A percentile compares a stretch with the other conserved stretches of the same genome.
Evolutionary conservation across 176 grass and related monocot species (phyloP).

Genomic region (Oryza rufipogon): DNA sequence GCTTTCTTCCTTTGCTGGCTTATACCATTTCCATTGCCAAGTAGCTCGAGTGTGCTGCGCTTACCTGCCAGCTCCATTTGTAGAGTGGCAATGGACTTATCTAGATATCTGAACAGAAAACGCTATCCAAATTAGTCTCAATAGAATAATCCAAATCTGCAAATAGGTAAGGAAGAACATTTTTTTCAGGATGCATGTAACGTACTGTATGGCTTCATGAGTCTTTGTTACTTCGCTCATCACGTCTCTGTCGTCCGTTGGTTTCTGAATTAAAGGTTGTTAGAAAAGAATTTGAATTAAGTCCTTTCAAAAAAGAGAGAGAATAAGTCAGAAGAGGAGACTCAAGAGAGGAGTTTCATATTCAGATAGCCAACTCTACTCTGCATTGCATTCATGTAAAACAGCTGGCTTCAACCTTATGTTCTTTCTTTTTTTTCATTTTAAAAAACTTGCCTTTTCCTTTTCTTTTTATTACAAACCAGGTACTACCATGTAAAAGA

Average conservation of each 20-base stretch:
- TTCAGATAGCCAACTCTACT: neutral
- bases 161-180: neutral
- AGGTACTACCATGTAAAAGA: slow-evolving; percentile 14
- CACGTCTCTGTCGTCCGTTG: slow-evolving; percentile 58
- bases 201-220: slow-evolving; percentile 85
- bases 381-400: neutral
- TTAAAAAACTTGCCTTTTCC: neutral
- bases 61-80: slow-evolving; percentile 91
- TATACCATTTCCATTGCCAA: slow-evolving; percentile 31
- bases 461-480: neutral
- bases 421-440: neutral
- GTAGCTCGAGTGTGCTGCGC: slow-evolving; percentile 70
- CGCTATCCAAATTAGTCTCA: slow-evolving; percentile 27
- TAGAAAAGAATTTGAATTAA: slow-evolving; percentile 6
- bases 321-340: neutral
- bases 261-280: slow-evolving; percentile 69
- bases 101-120: slow-evolving; percentile 61
- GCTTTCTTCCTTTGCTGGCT: slow-evolving; percentile 61
- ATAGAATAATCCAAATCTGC: neutral
- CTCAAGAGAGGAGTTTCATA: neutral
- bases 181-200: slow-evolving; percentile 29
- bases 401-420: neutral
- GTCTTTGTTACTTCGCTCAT: slow-evolving; percentile 72
- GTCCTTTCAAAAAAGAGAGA: neutral
- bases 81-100: slow-evolving; percentile 81